Base-by-base conservation (phyloP, 2,329 filamentous ascomycete species). In the Microcyclosporella mali region DNA sequence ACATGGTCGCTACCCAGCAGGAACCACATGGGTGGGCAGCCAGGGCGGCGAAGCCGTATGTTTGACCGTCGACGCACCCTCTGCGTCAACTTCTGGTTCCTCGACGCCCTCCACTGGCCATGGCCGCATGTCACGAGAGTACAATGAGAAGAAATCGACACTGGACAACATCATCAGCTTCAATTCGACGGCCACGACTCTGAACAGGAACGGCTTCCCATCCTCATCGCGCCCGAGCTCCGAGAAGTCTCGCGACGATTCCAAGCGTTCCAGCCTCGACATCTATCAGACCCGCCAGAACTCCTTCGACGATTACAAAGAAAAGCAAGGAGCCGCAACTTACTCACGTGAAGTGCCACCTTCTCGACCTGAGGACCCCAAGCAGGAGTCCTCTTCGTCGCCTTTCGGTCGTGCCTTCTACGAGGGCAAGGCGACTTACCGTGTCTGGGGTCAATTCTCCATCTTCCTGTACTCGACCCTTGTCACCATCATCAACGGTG, bases 401-500 rank as follows among this genome's bases (percentile, higher is more conserved):
- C 74, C 75, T 0, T 79, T 79, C 49, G 75, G 75, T 21, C 68
- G 73, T 8, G 75, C 75, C 2, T 78, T 78, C 57, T 78, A 78
- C 59, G 62, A 70, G 34, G 65, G 66, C 14, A 59, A 70, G 36
- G 72, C 74, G 2, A 64, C 70, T 1, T 78, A 77, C 61, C 62
- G 64, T 32, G 75, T 78, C 17, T 60, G 74, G 32, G 66, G 69
- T 2, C 69, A 68, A 9, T 65, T 65, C 41, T 57, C 65, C 10
- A 76, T 77, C 49, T 70, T 74, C 54, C 58, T 66, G 43, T 78
- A 78, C 59, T 75, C 72, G 1, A 60, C 66, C 8, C 59, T 70
- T 48, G 66, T 69, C 36, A 67, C 66, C 8, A 61, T 77, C 29
- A 61, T 73, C 47, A 70, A 69, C 3, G 61, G 67, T 0, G 61